Conservation (phyloP, 192 early-diverging fungal genomes). For the Endogone sp. region DNA sequence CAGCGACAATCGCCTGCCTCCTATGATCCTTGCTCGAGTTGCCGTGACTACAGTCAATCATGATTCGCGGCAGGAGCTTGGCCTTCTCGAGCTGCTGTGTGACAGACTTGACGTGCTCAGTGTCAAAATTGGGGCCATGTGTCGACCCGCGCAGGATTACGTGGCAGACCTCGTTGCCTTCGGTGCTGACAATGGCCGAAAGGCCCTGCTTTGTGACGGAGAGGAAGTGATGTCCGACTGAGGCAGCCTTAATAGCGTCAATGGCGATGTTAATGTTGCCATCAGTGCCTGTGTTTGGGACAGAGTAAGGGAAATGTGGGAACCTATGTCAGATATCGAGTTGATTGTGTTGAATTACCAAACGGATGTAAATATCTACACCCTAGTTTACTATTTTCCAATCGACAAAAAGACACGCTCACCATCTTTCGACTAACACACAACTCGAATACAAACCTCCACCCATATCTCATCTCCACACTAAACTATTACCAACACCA, state of each 20-base stretch:
- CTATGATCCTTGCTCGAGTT: slow-evolving; percentile 87
- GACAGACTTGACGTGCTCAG: slow-evolving; percentile 57
- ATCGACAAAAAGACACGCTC: slow-evolving; percentile 8
- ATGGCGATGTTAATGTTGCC: slow-evolving; percentile 80
- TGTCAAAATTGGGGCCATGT: slow-evolving; percentile 88
- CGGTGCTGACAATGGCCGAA: slow-evolving; percentile 76
- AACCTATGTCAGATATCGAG: no score
- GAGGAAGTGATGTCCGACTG: slow-evolving; percentile 69
- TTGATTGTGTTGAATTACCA: not conserved
- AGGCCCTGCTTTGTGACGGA: slow-evolving; percentile 85
- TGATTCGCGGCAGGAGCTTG: slow-evolving; percentile 57
- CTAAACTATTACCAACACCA: no score
- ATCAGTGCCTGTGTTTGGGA: slow-evolving; percentile 64
- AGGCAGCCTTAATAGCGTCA: slow-evolving; percentile 90
- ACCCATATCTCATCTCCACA: not conserved
- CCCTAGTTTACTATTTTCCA: no score
- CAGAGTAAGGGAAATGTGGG: no score
- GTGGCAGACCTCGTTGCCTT: slow-evolving; percentile 91
- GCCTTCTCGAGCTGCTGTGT: slow-evolving; percentile 57
- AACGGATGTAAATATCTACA: not conserved
- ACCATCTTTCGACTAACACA: slow-evolving; percentile 1
- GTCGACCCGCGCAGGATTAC: slow-evolving; percentile 89
- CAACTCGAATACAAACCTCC: not conserved
- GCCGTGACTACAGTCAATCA: slow-evolving; percentile 97
- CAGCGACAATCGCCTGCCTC: slow-evolving; percentile 79